Conservation (phyloP, 1,139 yeast genomes). For the Scheffersomyces titani region DNA sequence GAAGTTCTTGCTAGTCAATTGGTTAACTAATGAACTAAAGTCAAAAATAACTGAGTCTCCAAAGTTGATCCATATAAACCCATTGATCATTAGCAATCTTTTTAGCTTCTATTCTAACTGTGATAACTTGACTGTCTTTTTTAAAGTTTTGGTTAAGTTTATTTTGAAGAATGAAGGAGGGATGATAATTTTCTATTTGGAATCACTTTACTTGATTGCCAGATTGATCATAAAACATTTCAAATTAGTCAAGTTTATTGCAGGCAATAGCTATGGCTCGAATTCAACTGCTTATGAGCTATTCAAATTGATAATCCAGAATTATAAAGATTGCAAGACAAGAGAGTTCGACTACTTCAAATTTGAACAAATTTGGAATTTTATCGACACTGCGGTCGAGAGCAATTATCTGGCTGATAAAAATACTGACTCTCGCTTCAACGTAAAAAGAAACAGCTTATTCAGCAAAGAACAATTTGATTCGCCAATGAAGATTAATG, state of each 20-base stretch:
- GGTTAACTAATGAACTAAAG: constrained; percentile 44
- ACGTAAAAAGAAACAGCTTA: not conserved
- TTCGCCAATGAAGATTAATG: constrained; percentile 35
- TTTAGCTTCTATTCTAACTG: constrained; percentile 35
- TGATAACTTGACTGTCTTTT: constrained; percentile 43
- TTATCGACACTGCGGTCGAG: constrained; percentile 34
- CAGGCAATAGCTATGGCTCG: constrained; percentile 23
- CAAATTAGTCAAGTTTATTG: constrained; percentile 37
- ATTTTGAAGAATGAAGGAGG: constrained; percentile 44
- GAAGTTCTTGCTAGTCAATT: constrained; percentile 43
- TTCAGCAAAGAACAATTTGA: constrained; percentile 28
- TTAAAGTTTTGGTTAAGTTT: constrained; percentile 38
- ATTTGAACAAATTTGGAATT: constrained; percentile 38
- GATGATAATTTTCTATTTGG: constrained; percentile 42
- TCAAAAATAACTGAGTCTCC: constrained; percentile 30
- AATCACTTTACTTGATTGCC: constrained; percentile 39
- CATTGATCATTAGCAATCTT: constrained; percentile 31
- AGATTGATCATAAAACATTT: constrained; percentile 37
- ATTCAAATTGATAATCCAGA: constrained; percentile 33
- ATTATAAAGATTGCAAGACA: constrained; percentile 35
- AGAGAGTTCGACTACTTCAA: constrained; percentile 36
- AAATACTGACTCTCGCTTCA: constrained; percentile 1
- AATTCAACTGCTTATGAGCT: constrained; percentile 36
- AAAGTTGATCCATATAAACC: constrained; percentile 39
- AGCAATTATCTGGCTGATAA: constrained; percentile 9